Percentiles rank a stretch among this genome's conserved stretches.
phyloP scores from a whole-genome alignment of 164 flowering plant species.

The Platanus orientalis region DNA sequence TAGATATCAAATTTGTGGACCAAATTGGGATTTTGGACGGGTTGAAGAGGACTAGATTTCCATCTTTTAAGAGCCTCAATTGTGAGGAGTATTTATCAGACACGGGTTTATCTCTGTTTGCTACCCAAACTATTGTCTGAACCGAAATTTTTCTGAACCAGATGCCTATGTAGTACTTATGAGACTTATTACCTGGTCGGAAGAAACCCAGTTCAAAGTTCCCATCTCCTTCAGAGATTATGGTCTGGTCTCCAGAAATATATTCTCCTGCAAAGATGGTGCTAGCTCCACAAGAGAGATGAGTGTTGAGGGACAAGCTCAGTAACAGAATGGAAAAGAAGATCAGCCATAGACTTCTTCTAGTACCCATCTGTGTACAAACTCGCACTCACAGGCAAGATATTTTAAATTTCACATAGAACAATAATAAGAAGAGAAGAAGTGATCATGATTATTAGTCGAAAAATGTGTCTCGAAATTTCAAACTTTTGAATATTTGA shows the following conservation, averaged over 20 bases:
- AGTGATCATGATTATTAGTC: too few species aligned
- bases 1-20: background rate
- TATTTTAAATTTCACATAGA: too few species aligned
- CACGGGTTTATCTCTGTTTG: background rate
- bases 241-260: constrained; percentile 2
- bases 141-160: background rate
- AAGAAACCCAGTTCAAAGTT: constrained; percentile 6
- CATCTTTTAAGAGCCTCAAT: background rate
- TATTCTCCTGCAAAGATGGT: background rate
- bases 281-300: background rate
- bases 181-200: background rate
- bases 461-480: too few species aligned
- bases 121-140: background rate
- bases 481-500: too few species aligned
- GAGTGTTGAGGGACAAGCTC: background rate
- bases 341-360: background rate
- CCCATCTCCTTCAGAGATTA: background rate
- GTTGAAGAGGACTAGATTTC: background rate
- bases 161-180: background rate
- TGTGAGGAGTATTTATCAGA: background rate
- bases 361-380: background rate
- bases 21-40: background rate
- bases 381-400: background rate
- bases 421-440: too few species aligned
- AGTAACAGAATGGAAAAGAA: background rate